Evolutionary conservation across 2,329 filamentous ascomycete genomes (phyloP), one percentile per base, ranked within the genome.

Genomic region (Fusarium sp.): DNA sequence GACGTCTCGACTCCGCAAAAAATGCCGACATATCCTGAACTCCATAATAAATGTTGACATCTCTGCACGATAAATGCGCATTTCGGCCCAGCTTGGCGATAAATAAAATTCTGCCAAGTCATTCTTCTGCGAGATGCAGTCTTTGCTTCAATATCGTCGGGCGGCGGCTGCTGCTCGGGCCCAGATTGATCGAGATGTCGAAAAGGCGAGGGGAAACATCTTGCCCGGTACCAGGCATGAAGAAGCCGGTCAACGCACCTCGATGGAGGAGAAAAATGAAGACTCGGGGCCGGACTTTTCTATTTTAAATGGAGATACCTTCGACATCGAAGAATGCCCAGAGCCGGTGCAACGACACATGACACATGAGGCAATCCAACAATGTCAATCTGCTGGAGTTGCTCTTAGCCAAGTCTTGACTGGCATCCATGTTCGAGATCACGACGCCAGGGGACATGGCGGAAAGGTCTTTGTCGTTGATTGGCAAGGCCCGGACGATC

Each of bases 401-500:
- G 66, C 81, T 4, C 73, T 83, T 1, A 79, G 80, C 4, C 79
- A 78, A 13, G 76, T 76, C 0, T 68, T 83, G 2, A 81, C 80
- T 0, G 81, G 81, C 16, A 76, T 83, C 7, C 68, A 79, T 4
- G 81, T 80, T 6, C 69, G 76, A 31, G 76, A 82, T 59, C 78
- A 80, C 62, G 74, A 76, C 45, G 24, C 24, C 18, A 9, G 22
- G 13, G 79, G 75, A n/a, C 67, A 78, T 6, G 77, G 78, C 1
- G 68, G 71, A 2, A 72, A 79, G 35, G 81, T 85, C 2, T 79
- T 83, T 13, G 76, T 83, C 22, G 80, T 82, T 39, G 73, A 77
- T 4, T 78, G 76, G 76, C 79, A 76, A 66, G 81, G 79, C 3
- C 81, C 81, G 2, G 73, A 81, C n/a, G 85, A 87, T 68, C 79